Percentiles rank a stretch among this genome's conserved stretches.
These are phyloP conservation scores for Chaetomium fimeti DNA, from an alignment of 495 filamentous ascomycete species.

Conservation along the genomic window DNA sequence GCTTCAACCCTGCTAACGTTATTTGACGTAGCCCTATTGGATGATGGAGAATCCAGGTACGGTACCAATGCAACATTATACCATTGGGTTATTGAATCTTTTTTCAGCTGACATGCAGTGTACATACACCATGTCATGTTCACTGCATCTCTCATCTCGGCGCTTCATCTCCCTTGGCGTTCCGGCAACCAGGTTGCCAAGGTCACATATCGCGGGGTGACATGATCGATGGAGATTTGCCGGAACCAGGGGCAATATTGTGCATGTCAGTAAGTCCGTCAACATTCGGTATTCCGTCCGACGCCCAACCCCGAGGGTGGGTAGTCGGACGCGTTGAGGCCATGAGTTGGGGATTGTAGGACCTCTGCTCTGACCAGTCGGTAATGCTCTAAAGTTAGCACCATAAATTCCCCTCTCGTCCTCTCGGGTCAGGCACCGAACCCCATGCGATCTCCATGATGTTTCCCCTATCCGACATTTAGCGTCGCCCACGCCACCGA, in stretches of 20 bases:
- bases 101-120: slow-evolving; percentile 11
- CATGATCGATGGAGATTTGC: neutral
- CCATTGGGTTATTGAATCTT: neutral
- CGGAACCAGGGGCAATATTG: neutral
- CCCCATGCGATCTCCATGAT: neutral
- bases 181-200: neutral
- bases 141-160: neutral
- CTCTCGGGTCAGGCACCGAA: neutral
- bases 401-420: neutral
- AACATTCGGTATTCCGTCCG: neutral
- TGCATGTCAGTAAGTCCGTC: neutral
- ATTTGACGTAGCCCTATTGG: neutral
- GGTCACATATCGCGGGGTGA: slow-evolving; percentile 1
- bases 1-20: slow-evolving; percentile 2
- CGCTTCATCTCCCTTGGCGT: neutral
- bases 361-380: too few species aligned
- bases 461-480: neutral
- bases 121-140: too few species aligned
- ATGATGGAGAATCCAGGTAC: neutral
- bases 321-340: too few species aligned
- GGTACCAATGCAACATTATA: neutral
- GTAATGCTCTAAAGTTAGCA: neutral
- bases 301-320: too few species aligned
- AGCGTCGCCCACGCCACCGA: slow-evolving; percentile 3
- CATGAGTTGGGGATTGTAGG: too few species aligned